A percentile compares a stretch with the other conserved stretches of the same genome.
Evolutionary conservation across 768 basidiomycete genomes (phyloP).

Genomic region (Mycena crocata): DNA sequence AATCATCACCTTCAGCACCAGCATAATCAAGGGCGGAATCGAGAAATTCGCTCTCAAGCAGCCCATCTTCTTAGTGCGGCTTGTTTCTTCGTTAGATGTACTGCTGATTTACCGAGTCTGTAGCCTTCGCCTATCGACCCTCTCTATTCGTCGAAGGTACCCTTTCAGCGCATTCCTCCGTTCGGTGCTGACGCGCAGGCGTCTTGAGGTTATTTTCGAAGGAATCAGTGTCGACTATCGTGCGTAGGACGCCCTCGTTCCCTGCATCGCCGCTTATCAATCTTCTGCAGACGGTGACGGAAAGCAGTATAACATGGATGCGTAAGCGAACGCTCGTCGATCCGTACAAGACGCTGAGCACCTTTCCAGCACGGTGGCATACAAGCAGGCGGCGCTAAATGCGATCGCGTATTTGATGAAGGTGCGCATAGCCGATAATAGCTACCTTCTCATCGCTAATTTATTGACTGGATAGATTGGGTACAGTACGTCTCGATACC

Average conservation of each 20-base stretch:
- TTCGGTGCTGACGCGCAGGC: neutral
- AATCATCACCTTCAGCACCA: constrained; percentile 76
- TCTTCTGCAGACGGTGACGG: constrained; percentile 69
- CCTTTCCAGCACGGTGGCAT: constrained; percentile 70
- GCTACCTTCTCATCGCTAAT: constrained; percentile 3
- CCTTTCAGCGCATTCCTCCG: neutral
- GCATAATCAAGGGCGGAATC: constrained; percentile 79
- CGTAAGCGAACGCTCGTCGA: constrained; percentile 51
- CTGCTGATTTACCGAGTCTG: neutral
- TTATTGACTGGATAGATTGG: constrained; percentile 61
- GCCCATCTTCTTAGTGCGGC: constrained; percentile 76
- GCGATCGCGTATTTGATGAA: constrained; percentile 80
- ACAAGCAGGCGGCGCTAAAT: constrained; percentile 84
- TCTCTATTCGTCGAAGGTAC: constrained; percentile 74
- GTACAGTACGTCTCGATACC: constrained; percentile 65
- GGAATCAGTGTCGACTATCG: constrained; percentile 80
- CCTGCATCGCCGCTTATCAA: neutral
- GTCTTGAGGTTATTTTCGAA: constrained; percentile 72
- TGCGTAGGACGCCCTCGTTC: constrained; percentile 43
- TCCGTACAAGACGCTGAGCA: neutral
- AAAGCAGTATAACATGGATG: constrained; percentile 83
- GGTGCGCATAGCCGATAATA: constrained; percentile 44
- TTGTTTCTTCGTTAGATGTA: neutral
- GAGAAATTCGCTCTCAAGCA: constrained; percentile 80
- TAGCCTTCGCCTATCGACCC: constrained; percentile 84